phyloP scores from a whole-genome alignment of 2,329 filamentous ascomycete genomes.

The Pseudopyricularia cyperi region DNA sequence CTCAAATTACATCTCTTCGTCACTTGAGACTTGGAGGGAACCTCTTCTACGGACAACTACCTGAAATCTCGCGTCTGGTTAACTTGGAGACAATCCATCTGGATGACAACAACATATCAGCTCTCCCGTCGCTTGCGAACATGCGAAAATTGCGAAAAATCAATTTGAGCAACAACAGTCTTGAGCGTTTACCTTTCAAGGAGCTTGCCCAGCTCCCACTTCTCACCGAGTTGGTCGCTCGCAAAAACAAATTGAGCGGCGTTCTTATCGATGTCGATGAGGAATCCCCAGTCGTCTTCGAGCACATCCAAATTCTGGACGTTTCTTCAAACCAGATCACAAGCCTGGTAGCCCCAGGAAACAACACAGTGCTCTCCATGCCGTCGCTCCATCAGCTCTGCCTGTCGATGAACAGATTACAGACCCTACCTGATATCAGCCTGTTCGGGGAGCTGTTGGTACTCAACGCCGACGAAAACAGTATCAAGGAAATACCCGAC shows the following conservation, averaged over 20 bases:
- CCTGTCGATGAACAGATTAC: constrained; percentile 70
- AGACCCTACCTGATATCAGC: constrained; percentile 58
- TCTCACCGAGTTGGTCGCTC: constrained; percentile 58
- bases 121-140: constrained; percentile 54
- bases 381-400: constrained; percentile 63
- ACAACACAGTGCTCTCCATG: constrained; percentile 37
- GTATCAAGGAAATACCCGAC: constrained; percentile 58
- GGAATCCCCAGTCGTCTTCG: constrained; percentile 28
- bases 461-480: constrained; percentile 71
- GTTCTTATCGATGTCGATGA: constrained; percentile 55
- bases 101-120: constrained; percentile 64
- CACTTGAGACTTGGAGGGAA: constrained; percentile 79
- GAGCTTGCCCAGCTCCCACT: constrained; percentile 49
- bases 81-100: constrained; percentile 72
- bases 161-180: constrained; percentile 67
- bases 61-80: constrained; percentile 49
- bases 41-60: constrained; percentile 51
- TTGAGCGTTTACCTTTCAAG: constrained; percentile 60
- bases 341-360: constrained; percentile 29
- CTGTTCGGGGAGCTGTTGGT: constrained; percentile 62
- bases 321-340: constrained; percentile 63
- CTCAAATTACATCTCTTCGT: constrained; percentile 57
- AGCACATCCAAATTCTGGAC: constrained; percentile 62
- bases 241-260: constrained; percentile 67
- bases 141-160: constrained; percentile 60